phyloP scores from a whole-genome alignment of 768 basidiomycete species.

The Rhizopogon vinicolor region DNA sequence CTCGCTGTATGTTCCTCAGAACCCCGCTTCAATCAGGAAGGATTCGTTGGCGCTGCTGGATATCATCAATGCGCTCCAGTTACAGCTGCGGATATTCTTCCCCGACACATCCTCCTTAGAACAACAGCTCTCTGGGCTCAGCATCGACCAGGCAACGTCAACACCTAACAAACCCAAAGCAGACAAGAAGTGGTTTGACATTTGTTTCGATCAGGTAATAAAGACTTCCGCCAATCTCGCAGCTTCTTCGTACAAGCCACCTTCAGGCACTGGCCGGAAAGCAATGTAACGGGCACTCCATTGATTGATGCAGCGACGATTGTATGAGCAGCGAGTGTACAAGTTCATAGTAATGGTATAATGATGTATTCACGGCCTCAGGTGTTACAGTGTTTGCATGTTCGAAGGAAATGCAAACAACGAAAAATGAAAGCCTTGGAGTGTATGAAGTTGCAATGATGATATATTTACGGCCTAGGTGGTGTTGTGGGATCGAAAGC shows the following conservation, averaged over 20 bases:
- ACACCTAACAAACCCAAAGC: conserved; percentile 26
- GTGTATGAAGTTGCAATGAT: no score
- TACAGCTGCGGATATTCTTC: conserved; percentile 20
- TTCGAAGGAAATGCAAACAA: no score
- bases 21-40: conserved; percentile 33
- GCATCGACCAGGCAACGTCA: conserved; percentile 5
- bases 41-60: conserved; percentile 35
- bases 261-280: neutral
- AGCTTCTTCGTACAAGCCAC: neutral
- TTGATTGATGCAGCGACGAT: neutral
- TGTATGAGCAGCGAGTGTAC: neutral
- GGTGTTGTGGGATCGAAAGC: neutral
- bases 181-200: conserved; percentile 55
- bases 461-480: no score
- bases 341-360: neutral
- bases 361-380: neutral
- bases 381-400: neutral
- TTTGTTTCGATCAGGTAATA: conserved; percentile 60
- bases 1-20: conserved; percentile 63
- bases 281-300: neutral
- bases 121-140: conserved; percentile 19
- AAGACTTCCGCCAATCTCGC: conserved; percentile 31
- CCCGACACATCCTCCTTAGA: conserved; percentile 17
- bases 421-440: no score
- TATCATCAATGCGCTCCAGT: conserved; percentile 34